Evolutionary conservation across 805 yeast species (phyloP).

Genomic region (Myxozyma kluyveri): DNA sequence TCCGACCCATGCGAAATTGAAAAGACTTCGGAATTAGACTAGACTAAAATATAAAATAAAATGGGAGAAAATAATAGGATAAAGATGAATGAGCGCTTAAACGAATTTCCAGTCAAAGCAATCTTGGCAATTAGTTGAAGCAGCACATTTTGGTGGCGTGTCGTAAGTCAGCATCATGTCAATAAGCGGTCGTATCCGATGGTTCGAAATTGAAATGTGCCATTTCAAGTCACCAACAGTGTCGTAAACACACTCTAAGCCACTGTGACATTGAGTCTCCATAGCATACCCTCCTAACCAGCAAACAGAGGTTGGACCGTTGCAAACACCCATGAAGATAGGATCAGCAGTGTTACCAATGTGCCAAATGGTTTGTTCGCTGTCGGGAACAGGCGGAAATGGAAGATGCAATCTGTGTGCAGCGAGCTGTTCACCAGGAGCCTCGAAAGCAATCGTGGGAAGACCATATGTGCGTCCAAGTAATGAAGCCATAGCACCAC

Average conservation of each 20-base stretch:
- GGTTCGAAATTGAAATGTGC: conserved; percentile 85
- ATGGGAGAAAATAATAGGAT: conserved; percentile 17
- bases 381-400: conserved; percentile 66
- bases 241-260: conserved; percentile 82
- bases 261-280: conserved; percentile 95
- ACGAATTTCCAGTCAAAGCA: conserved; percentile 30
- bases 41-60: conserved; percentile 22
- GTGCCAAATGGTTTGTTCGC: conserved; percentile 87
- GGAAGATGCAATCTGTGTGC: conserved; percentile 85
- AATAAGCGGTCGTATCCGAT: conserved; percentile 89
- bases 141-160: conserved; percentile 66
- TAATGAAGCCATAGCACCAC: conserved; percentile 80
- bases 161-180: conserved; percentile 70
- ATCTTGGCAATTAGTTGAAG: conserved; percentile 19
- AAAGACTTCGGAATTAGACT: too few species aligned
- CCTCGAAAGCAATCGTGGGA: conserved; percentile 88
- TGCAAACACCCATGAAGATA: conserved; percentile 93
- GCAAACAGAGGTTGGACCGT: conserved; percentile 88
- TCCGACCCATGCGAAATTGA: too few species aligned
- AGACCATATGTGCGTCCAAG: conserved; percentile 88
- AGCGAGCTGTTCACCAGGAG: conserved; percentile 89
- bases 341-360: conserved; percentile 98
- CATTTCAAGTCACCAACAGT: conserved; percentile 88
- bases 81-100: conserved; percentile 34
- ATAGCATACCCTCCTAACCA: conserved; percentile 93